Percentiles rank a stretch among this genome's conserved stretches.
Conservation (phyloP, 352 stramenopile genomes). For the Phytophthora cactorum region DNA sequence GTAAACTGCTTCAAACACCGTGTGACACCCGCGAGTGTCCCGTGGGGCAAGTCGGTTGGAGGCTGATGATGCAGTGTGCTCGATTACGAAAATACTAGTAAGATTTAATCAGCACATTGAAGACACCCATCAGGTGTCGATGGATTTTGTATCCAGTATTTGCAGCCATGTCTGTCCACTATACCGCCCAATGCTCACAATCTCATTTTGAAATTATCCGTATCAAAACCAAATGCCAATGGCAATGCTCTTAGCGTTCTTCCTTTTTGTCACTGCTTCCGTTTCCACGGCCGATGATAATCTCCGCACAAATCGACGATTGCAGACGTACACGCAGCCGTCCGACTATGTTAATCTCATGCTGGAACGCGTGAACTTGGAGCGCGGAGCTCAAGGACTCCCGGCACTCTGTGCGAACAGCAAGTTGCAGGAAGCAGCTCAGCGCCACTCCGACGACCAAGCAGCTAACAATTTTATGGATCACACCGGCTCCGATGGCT, state of each 20-base stretch:
- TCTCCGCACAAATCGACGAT: conserved; percentile 12
- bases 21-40: conserved; percentile 12
- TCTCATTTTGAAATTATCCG: conserved; percentile 16
- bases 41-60: conserved; percentile 12
- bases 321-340: conserved; percentile 31
- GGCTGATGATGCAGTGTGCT: conserved; percentile 20
- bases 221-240: neutral
- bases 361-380: conserved; percentile 55
- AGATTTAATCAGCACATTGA: conserved; percentile 10
- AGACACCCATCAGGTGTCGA: conserved; percentile 13
- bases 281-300: neutral
- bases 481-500: conserved; percentile 51
- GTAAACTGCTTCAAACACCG: neutral
- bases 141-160: conserved; percentile 36
- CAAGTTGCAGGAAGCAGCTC: conserved; percentile 32
- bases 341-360: conserved; percentile 35
- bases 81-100: conserved; percentile 11
- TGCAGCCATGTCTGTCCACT: conserved; percentile 26
- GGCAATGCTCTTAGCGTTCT: conserved; percentile 10
- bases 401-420: conserved; percentile 43
- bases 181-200: conserved; percentile 3
- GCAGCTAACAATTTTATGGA: conserved; percentile 55
- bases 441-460: conserved; percentile 48
- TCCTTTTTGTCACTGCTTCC: conserved; percentile 3
- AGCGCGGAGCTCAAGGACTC: conserved; percentile 45